These are phyloP conservation scores for Cryptococcus depauperatus DNA, from an alignment of 1,284 basidiomycete species.

Conservation along the genomic window DNA sequence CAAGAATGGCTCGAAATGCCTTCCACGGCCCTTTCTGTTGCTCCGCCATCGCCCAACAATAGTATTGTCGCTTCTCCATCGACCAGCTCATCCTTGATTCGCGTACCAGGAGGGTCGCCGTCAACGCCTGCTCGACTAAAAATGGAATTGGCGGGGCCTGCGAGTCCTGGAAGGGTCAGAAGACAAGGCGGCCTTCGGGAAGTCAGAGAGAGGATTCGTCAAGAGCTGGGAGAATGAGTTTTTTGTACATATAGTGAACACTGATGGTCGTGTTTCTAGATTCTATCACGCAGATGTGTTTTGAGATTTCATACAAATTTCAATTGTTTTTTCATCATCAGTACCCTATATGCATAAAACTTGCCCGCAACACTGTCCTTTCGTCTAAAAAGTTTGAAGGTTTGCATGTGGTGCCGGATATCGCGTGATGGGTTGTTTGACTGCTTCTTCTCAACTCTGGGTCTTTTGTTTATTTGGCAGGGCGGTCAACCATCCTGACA, in stretches of 20 bases:
- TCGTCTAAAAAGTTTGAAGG: no score
- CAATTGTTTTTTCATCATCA: background rate
- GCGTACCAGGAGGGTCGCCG: constrained; percentile 4
- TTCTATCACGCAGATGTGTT: background rate
- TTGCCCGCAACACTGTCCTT: no score
- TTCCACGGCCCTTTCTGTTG: constrained; percentile 8
- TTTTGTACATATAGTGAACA: background rate
- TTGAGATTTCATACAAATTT: background rate
- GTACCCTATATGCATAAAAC: background rate
- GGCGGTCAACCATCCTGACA: constrained; percentile 13
- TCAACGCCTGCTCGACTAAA: constrained; percentile 9
- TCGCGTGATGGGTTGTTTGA: no score
- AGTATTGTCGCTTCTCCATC: constrained; percentile 2
- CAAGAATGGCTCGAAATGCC: constrained; percentile 46
- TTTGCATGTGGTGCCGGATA: no score
- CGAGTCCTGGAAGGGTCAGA: constrained; percentile 39
- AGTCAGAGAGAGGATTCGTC: constrained; percentile 35
- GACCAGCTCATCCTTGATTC: background rate
- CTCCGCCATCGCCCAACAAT: constrained; percentile 9
- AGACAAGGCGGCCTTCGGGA: constrained; percentile 33
- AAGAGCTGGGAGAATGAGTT: constrained; percentile 21
- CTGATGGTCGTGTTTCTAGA: background rate
- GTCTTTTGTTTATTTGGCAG: background rate
- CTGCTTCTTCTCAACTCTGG: background rate
- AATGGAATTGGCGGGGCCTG: constrained; percentile 18